Evolutionary conservation across 2,329 filamentous ascomycete genomes (phyloP), one percentile per base, ranked within the genome.

Genomic region (Fusarium sp.): DNA sequence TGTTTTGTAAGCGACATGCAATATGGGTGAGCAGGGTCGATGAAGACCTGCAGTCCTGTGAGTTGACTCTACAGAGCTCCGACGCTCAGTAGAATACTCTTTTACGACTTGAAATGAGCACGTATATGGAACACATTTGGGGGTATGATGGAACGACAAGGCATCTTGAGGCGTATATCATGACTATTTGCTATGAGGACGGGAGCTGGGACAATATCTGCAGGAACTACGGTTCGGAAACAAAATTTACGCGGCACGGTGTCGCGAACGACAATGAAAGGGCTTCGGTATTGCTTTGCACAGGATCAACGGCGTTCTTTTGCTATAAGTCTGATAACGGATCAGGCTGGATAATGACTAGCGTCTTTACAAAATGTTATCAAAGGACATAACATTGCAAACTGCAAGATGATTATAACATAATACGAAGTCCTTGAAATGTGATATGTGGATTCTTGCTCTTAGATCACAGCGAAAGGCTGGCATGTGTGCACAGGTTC

Each of bases 1-100:
- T 70, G 72, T 68, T 30, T 70, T 80, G 52, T 80, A 72, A 35
- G 27, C 37, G 25, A 57, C 20, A 32, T 25, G 25, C 20, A 56
- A 17, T 25, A 61, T 22, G 23, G 27, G 10, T 27, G 30, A 25
- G 17, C 15, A 10, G 35, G 7, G 35, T n/a, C 35, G 17, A 37
- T n/a, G 23, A 37, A 49, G 30, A 40, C 30, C 40, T 19, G 22
- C 33, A 51, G 43, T 44, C 37, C 45, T 32, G 40, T 45, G 35
- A 17, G 22, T 44, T 27, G 20, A 39, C 17, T 37, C 50, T 25
- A 49, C 17, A 59, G 46, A 27, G 35, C 23, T n/a, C 19, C 35
- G 19, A 37, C 46, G 40, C 30, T 41, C 14, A 39, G 48, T 33
- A 45, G 44, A 56, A 23, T 46, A 46, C 49, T 59, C 22, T 57